Conservation (phyloP, 257 asterid species). For the Avicennia marina region DNA sequence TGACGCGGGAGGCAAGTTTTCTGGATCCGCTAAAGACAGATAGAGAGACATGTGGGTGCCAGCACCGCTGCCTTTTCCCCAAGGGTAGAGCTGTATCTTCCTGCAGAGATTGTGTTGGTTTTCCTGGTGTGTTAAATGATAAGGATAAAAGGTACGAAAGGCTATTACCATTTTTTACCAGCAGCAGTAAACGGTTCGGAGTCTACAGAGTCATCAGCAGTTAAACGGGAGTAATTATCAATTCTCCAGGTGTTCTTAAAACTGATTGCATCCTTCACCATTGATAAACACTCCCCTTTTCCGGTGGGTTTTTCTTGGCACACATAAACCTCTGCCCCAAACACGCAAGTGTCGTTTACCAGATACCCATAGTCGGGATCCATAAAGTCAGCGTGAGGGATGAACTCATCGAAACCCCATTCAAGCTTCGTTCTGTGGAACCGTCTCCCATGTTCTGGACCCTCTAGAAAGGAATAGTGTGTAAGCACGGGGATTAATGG, state of each 20-base stretch:
- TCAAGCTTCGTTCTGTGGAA: conserved; percentile 49
- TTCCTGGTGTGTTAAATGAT: neutral
- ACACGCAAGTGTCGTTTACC: conserved; percentile 43
- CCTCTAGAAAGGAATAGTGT: conserved; percentile 16
- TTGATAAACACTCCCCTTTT: conserved; percentile 46
- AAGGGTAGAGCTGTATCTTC: conserved; percentile 57
- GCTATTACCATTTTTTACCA: conserved; percentile 40
- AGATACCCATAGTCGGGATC: conserved; percentile 55
- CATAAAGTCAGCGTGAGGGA: conserved; percentile 38
- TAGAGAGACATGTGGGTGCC: conserved; percentile 46
- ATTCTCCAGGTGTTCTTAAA: conserved; percentile 42
- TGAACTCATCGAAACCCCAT: conserved; percentile 55
- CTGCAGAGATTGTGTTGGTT: conserved; percentile 24
- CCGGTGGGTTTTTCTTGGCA: conserved; percentile 31
- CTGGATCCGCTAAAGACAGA: conserved; percentile 53
- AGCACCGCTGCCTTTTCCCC: conserved; percentile 55
- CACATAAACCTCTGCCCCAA: conserved; percentile 62
- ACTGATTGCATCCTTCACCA: conserved; percentile 50
- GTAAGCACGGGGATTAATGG: neutral
- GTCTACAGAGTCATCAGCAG: conserved; percentile 27
- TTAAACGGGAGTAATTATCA: conserved; percentile 23
- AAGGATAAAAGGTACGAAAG: neutral
- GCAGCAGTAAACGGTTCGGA: conserved; percentile 50
- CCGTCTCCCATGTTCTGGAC: conserved; percentile 40
- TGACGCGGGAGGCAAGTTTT: conserved; percentile 29